phyloP scores from a whole-genome alignment of 495 filamentous ascomycete species.

The Tuber indicum region DNA sequence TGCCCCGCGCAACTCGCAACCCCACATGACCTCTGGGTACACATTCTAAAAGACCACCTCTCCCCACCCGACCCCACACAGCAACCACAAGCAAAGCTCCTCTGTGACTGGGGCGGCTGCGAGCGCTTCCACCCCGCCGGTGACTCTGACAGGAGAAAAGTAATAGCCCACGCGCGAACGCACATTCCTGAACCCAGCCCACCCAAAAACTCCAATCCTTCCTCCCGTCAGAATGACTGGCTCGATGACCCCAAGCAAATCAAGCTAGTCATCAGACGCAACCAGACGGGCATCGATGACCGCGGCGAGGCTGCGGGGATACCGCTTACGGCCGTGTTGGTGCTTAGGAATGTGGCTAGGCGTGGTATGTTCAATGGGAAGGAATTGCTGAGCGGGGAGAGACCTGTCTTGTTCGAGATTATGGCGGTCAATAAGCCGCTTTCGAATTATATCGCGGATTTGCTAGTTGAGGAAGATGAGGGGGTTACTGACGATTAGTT shows the following conservation, averaged over 20 bases:
- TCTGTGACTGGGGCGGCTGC: constrained; percentile 39
- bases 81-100: constrained; percentile 15
- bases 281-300: constrained; percentile 75
- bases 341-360: constrained; percentile 81
- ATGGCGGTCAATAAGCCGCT: constrained; percentile 49
- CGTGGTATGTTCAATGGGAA: constrained; percentile 59
- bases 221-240: constrained; percentile 22
- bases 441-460: constrained; percentile 46
- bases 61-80: constrained; percentile 16
- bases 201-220: constrained; percentile 5
- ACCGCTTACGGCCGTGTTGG: constrained; percentile 73
- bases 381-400: constrained; percentile 51
- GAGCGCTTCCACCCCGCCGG: constrained; percentile 32
- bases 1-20: constrained; percentile 31
- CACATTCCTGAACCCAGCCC: constrained; percentile 37
- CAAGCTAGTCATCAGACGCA: constrained; percentile 47
- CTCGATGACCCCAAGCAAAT: constrained; percentile 47
- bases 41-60: constrained; percentile 38
- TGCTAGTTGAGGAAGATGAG: constrained; percentile 45
- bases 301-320: constrained; percentile 71
- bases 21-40: constrained; percentile 38
- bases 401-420: constrained; percentile 45
- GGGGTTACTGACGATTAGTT: constrained; percentile 26
- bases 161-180: constrained; percentile 39
- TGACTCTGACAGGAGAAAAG: constrained; percentile 34